Base-by-base conservation (phyloP, 345 rosid species). In the Reutealis trisperma region DNA sequence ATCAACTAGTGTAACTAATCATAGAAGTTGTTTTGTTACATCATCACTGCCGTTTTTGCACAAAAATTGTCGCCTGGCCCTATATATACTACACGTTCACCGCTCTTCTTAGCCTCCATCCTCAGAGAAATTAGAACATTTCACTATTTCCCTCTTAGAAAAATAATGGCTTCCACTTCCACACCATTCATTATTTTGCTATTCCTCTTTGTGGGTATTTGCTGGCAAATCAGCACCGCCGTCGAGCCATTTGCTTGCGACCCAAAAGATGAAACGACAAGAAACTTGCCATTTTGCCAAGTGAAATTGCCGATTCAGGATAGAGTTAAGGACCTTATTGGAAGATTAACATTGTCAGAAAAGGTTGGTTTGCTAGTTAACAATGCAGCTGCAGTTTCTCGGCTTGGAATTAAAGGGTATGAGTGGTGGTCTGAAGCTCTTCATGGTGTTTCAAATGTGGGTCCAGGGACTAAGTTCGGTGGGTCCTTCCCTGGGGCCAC, bases 391-490 rank as follows among this genome's bases (percentile, higher is more conserved):
- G 70, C 83, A 4, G 77, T 80, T 72, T 68, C 83, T 0, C 52
- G 80, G 58, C 77, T 80, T 0, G 83, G 83, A 37, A 76, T 80
- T 47, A 51, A 71, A 72, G 74, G 77, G 70, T 80, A 80, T 25
- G 83, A 80, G 59, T 80, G 83, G 83, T 80, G 83, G 83, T 80
- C 80, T 10, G 83, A 80, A 75, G 83, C 83, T n/a, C 79, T 80
- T 58, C 83, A 80, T 24, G 83, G 83, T 3, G 83, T 80, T 24
- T 80, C 83, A 22, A 67, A 80, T 27, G 83, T 80, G 63, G 83
- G 83, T 9, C 83, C 83, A 3, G 83, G 83, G 63, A 80, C 83
- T 11, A 72, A 67, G 73, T 80, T 80, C 34, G 77, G 76, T 12
- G 83, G 80, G 42, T 63, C 5, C 32, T 80, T 80, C 54, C 83